Conservation (phyloP, 495 filamentous ascomycete species). For the Elasticomyces elasticus region DNA sequence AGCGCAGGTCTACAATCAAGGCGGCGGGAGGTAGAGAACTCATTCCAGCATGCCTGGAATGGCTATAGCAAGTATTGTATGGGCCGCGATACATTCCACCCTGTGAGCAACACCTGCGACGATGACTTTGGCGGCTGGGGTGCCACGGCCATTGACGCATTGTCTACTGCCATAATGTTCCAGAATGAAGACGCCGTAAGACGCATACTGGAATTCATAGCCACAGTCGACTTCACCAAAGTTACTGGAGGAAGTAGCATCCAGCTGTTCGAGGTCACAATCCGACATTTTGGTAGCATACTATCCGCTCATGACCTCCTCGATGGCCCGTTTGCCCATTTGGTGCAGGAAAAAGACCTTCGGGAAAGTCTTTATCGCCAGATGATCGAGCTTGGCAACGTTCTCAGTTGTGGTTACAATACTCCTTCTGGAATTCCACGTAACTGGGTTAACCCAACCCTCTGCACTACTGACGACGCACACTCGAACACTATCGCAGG, state of each 20-base stretch:
- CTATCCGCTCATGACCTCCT: constrained; percentile 70
- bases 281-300: constrained; percentile 77
- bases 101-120: constrained; percentile 6
- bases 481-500: constrained; percentile 1
- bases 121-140: constrained; percentile 13
- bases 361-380: background rate
- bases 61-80: constrained; percentile 7
- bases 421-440: constrained; percentile 5
- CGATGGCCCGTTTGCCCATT: constrained; percentile 4
- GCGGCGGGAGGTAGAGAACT: constrained; percentile 1
- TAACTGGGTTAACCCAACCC: constrained; percentile 4
- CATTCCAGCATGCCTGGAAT: constrained; percentile 15
- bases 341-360: background rate
- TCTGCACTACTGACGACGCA: background rate
- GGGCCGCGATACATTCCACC: constrained; percentile 9
- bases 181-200: constrained; percentile 7
- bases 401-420: constrained; percentile 5
- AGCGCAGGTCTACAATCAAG: background rate
- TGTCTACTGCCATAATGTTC: constrained; percentile 16
- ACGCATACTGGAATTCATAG: constrained; percentile 8
- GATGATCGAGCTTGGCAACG: constrained; percentile 1
- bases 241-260: background rate
- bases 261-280: constrained; percentile 81
- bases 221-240: constrained; percentile 4
- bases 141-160: constrained; percentile 12